phyloP scores from a whole-genome alignment of 306 rosid species.

The Alnus glutinosa region DNA sequence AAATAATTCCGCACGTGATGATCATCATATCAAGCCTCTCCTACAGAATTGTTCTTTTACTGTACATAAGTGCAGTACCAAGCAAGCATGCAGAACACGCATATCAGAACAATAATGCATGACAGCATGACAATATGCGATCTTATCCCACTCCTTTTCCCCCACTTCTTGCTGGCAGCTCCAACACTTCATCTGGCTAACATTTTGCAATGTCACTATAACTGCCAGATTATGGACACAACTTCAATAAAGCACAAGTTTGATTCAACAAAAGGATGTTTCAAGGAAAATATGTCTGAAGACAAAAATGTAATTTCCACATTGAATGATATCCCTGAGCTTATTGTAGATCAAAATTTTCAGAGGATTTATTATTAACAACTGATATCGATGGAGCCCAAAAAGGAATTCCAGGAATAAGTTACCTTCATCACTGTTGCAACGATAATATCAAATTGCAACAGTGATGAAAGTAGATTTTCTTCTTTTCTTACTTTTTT shows the following conservation, averaged over 20 bases:
- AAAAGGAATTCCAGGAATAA: background rate
- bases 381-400: background rate
- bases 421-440: background rate
- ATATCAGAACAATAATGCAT: background rate
- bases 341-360: background rate
- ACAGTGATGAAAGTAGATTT: background rate
- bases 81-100: background rate
- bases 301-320: background rate
- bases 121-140: background rate
- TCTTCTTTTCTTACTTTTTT: background rate
- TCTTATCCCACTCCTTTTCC: background rate
- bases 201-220: background rate
- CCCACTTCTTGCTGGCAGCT: background rate
- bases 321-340: background rate
- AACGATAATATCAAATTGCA: background rate
- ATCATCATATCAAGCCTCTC: background rate
- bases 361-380: background rate
- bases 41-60: background rate
- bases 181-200: conserved; percentile 5
- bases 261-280: background rate
- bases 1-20: background rate
- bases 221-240: background rate
- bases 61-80: background rate
- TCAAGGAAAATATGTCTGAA: background rate
- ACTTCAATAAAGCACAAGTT: background rate